A percentile compares a stretch with the other conserved stretches of the same genome.
phyloP scores from a whole-genome alignment of 164 flowering plant species.

The Macadamia integrifolia region DNA sequence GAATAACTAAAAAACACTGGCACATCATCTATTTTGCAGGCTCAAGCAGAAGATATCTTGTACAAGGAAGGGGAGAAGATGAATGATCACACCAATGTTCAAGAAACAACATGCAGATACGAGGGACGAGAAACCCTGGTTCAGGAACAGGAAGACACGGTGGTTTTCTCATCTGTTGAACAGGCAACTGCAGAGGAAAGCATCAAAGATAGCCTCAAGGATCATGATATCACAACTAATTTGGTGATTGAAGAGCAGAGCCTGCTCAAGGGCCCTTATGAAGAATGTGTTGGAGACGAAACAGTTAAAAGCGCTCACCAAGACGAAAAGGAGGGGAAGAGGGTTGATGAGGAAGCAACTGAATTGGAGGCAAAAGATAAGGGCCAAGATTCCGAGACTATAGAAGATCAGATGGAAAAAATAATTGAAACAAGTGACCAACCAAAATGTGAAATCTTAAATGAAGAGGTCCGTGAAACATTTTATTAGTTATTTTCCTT shows the following conservation, averaged over 20 bases:
- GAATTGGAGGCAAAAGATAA: slow-evolving; percentile 3
- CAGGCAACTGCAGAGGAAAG: slow-evolving; percentile 5
- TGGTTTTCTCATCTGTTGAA: slow-evolving; percentile 1
- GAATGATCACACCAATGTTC: slow-evolving; percentile 11
- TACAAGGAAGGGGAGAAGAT: slow-evolving; percentile 10
- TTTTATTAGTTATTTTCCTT: neutral
- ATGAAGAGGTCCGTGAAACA: neutral
- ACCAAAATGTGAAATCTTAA: neutral
- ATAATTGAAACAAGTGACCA: neutral
- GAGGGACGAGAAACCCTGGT: slow-evolving; percentile 7
- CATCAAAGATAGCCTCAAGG: neutral
- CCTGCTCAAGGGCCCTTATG: slow-evolving; percentile 11
- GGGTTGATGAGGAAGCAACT: neutral
- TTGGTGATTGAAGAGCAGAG: slow-evolving; percentile 14
- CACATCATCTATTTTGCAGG: slow-evolving; percentile 15
- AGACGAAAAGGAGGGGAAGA: slow-evolving; percentile 13
- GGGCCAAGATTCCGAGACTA: neutral
- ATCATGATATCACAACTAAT: slow-evolving; percentile 6
- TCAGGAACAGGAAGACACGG: slow-evolving; percentile 9
- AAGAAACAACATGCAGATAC: slow-evolving; percentile 3
- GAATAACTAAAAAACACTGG: slow-evolving; percentile 6
- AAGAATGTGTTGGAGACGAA: slow-evolving; percentile 13
- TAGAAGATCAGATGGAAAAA: slow-evolving; percentile 8
- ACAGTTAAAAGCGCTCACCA: slow-evolving; percentile 11
- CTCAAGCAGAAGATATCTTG: slow-evolving; percentile 12